phyloP scores from a whole-genome alignment of 2,329 filamentous ascomycete species.

The Fusarium austroafricanum region DNA sequence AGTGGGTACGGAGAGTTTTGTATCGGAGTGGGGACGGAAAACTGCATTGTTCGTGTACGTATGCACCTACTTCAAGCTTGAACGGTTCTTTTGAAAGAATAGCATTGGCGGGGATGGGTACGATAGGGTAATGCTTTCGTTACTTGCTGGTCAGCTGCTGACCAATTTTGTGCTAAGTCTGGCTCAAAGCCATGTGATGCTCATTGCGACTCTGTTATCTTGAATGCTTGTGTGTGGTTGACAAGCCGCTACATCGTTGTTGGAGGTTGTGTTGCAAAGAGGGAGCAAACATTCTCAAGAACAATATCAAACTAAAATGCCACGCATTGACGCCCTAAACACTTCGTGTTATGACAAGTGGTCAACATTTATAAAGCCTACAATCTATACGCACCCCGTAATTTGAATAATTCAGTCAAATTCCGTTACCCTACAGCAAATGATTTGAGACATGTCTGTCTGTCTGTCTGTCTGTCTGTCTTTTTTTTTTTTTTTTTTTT shows the following conservation, averaged over 20 bases:
- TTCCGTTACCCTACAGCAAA: constrained; percentile 5
- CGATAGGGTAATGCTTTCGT: constrained; percentile 6
- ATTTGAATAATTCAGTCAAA: background rate
- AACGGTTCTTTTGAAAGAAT: constrained; percentile 22
- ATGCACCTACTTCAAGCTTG: constrained; percentile 11
- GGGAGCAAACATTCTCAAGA: background rate
- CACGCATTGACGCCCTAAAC: background rate
- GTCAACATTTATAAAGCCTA: background rate
- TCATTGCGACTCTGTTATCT: constrained; percentile 12
- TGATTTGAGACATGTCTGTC: background rate
- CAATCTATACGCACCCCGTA: background rate
- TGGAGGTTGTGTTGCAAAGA: background rate
- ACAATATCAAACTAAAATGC: constrained; percentile 7
- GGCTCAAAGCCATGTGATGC: constrained; percentile 7
- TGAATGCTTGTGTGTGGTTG: no score
- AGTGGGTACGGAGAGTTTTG: constrained; percentile 23
- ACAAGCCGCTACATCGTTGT: background rate
- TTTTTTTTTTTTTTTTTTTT: no score
- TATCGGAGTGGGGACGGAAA: constrained; percentile 26
- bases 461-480: no score
- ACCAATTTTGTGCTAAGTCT: constrained; percentile 1
- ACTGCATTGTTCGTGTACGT: background rate
- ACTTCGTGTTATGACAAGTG: background rate
- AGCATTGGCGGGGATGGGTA: constrained; percentile 14
- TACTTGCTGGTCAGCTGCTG: constrained; percentile 32